Evolutionary conservation across 2,329 filamentous ascomycete genomes (phyloP), one percentile per base, ranked within the genome.

Genomic region (Talaromyces sp.): DNA sequence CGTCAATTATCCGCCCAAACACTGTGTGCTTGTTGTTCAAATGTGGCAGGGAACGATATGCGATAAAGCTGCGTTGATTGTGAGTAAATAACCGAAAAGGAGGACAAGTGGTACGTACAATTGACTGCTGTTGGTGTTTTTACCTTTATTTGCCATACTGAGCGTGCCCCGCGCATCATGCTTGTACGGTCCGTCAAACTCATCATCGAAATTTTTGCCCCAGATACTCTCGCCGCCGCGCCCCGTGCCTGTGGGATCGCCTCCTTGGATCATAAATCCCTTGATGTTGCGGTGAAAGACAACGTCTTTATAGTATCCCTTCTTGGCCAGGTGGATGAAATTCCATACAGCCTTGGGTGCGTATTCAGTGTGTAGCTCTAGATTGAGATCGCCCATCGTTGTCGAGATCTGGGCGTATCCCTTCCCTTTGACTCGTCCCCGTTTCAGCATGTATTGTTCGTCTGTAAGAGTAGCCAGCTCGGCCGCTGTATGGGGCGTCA

Each of bases 101-200:
- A 31, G 7, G n/a, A 53, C 14, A 2, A 41, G 21, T 14, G 46
- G 17, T 29, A 72, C 77, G 71, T 63, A 79, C 77, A 88, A 99
- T 75, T 99, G 94, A 66, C 86, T 91, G 9, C 90, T 94, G 76
- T 99, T 99, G 24, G 93, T 97, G 71, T 97, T 93, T 71, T 97
- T 97, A 61, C 94, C 94, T 73, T 99, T 99, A 76, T 99, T 99
- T 46, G 94, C 94, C 94, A 99, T 99, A 66, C 88, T 92, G 27
- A 95, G 71, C 0, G 92, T 84, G 12, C 94, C 94, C 29, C 92
- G 82, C 0, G 82, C 78, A 69, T 91, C 88, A 69, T 99, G 94
- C n/a, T 88, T 89, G 46, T 92, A 75, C 0, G 93, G 91, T 0
- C 92, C 92, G 17, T 97, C 92, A 64, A 97, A 88, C 72, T 99